Evolutionary conservation across 2,329 filamentous ascomycete species (phyloP), one percentile per base, ranked within the genome.

Genomic region (Annulohypoxylon truncatum): DNA sequence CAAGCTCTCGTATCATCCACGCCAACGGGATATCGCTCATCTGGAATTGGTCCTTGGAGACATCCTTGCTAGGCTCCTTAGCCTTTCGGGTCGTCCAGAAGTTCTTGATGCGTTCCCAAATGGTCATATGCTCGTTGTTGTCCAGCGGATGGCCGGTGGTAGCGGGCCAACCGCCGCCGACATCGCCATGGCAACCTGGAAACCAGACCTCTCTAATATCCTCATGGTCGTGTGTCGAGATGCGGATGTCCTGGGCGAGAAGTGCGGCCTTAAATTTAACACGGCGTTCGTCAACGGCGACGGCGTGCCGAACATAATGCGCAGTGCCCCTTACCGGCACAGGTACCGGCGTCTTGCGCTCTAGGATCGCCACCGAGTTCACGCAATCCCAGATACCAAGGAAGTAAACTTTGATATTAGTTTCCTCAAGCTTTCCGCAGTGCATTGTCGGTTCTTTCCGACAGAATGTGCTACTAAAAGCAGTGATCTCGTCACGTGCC

Each of bases 381-480:
- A 87, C 84, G 63, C 82, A 84, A 69, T 87, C 84, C 77, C 84
- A 87, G 42, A 86, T 78, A 1, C 85, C 85, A n/a, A 87, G 81
- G 73, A 87, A 86, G 72, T 83, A 82, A 5, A 86, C 80, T 46
- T 81, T 82, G 52, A 85, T 72, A 12, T 73, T 74, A 8, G 12
- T 31, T 1, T 60, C 68, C 8, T 57, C 51, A 15, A 57, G 28
- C n/a, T 59, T 55, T 3, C 55, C 58, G 22, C 64, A 63, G 12
- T 64, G 61, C 7, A 28, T 8, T 3, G 46, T 55, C 13, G 10
- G 40, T 54, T 73, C 82, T 46, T 82, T 80, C 15, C 75, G 80
- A 68, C 82, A 84, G 62, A 85, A 85, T 0, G 83, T 85, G 20
- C 78, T 77, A 51, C 81, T 81, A 59, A 85, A 85, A 1, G 82